phyloP scores from a whole-genome alignment of 768 basidiomycete genomes.

The Coprinellus aureogranulatus region DNA sequence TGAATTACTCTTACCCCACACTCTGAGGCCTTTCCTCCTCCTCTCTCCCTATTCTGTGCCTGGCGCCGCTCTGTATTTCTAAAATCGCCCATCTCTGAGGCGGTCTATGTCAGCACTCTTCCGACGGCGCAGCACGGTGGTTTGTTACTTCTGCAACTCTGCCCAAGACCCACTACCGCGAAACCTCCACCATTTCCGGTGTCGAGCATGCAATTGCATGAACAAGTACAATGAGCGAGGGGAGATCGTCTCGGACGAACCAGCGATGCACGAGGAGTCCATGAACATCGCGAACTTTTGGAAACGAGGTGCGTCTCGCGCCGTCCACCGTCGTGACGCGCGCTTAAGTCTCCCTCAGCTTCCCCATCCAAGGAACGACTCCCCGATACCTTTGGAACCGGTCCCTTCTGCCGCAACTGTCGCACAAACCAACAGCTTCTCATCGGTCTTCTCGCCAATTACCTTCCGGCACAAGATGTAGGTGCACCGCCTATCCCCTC shows the following conservation, averaged over 20 bases:
- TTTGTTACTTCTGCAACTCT: slow-evolving; percentile 76
- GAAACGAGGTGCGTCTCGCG: slow-evolving; percentile 54
- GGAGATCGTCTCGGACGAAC: slow-evolving; percentile 80
- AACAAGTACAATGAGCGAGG: slow-evolving; percentile 72
- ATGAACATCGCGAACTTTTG: slow-evolving; percentile 71
- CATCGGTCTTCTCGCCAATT: slow-evolving; percentile 84
- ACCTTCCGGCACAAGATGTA: slow-evolving; percentile 78
- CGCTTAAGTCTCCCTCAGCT: slow-evolving; percentile 34
- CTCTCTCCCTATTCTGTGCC: slow-evolving; percentile 1
- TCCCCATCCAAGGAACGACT: slow-evolving; percentile 69
- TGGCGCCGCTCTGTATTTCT: slow-evolving; percentile 9
- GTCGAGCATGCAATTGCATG: slow-evolving; percentile 66
- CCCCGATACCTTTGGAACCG: slow-evolving; percentile 56
- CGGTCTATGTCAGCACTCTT: slow-evolving; percentile 46
- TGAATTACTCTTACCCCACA: neutral
- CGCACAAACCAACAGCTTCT: slow-evolving; percentile 91
- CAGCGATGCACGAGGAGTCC: slow-evolving; percentile 81
- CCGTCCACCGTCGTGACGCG: neutral
- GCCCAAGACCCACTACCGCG: slow-evolving; percentile 33
- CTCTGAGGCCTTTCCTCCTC: neutral
- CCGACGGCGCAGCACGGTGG: slow-evolving; percentile 45
- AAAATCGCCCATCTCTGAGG: neutral
- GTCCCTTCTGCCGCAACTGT: slow-evolving; percentile 83
- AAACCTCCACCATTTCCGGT: slow-evolving; percentile 60
- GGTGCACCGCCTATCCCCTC: slow-evolving; percentile 23